Percentiles rank a stretch among this genome's conserved stretches.
Evolutionary conservation across 2,329 filamentous ascomycete species (phyloP).

Genomic region (Pochonia chlamydosporia): DNA sequence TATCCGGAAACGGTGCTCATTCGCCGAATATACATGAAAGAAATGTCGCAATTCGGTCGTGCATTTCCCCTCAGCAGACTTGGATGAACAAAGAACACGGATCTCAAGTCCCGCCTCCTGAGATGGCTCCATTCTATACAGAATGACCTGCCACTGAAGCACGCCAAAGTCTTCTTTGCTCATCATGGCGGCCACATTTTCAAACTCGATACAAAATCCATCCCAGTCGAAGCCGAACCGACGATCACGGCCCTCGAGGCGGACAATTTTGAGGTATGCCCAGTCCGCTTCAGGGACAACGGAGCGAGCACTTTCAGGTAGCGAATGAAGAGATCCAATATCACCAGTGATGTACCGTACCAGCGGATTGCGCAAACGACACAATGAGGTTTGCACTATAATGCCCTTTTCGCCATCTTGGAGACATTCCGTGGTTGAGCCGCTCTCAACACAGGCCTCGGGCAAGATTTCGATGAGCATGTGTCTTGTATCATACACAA

Average conservation of each 20-base stretch:
- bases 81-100: no score
- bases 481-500: constrained; percentile 31
- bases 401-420: constrained; percentile 28
- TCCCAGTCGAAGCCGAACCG: neutral
- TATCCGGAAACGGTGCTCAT: no score
- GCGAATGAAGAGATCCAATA: constrained; percentile 23
- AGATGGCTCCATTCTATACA: no score
- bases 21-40: no score
- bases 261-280: neutral
- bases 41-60: no score
- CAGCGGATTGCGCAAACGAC: constrained; percentile 35
- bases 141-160: no score
- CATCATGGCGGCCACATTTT: neutral
- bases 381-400: constrained; percentile 35
- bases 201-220: neutral
- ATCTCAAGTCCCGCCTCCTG: no score
- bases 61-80: no score
- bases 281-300: neutral
- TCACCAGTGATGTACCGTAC: constrained; percentile 39
- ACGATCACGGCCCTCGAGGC: neutral
- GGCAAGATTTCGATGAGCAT: constrained; percentile 32
- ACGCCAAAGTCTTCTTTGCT: no score
- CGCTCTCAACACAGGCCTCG: constrained; percentile 8
- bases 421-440: constrained; percentile 9
- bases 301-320: neutral